Percentiles rank a stretch among this genome's conserved stretches.
Evolutionary conservation across 768 basidiomycete genomes (phyloP).

Genomic region (Lactarius akahatsu): DNA sequence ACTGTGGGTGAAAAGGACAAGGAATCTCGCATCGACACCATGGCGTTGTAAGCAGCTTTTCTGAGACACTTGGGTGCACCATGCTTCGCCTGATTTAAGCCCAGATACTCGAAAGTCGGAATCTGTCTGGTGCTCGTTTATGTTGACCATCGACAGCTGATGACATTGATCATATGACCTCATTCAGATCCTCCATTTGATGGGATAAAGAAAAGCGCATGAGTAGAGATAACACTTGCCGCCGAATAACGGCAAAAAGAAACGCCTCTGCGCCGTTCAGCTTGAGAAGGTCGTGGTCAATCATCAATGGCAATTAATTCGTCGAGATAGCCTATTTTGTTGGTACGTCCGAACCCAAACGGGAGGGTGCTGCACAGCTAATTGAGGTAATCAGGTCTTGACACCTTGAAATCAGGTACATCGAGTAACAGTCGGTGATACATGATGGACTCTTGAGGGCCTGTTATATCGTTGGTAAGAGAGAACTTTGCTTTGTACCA

Average conservation of each 20-base stretch:
- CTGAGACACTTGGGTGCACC: too few species aligned
- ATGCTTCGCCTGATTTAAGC: neutral
- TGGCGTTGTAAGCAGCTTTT: neutral
- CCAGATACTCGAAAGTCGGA: neutral
- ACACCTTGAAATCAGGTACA: neutral
- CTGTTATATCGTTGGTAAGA: neutral
- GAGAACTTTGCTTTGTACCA: neutral
- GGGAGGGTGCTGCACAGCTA: neutral
- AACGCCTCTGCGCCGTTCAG: neutral
- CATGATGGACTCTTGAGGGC: neutral
- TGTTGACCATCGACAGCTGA: too few species aligned
- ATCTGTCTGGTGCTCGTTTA: neutral
- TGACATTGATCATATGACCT: neutral
- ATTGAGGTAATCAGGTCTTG: neutral
- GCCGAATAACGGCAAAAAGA: neutral
- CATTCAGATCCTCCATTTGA: too few species aligned
- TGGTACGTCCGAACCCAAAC: neutral
- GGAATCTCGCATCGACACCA: neutral
- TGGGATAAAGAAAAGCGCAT: too few species aligned
- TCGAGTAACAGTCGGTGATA: neutral
- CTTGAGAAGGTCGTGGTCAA: neutral
- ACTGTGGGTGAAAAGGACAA: neutral
- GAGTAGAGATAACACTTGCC: too few species aligned
- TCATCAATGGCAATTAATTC: neutral
- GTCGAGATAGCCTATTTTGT: neutral